Evolutionary conservation across 108 stramenopile genomes (phyloP).

Genomic region (Cyclostephanos tholiformis): DNA sequence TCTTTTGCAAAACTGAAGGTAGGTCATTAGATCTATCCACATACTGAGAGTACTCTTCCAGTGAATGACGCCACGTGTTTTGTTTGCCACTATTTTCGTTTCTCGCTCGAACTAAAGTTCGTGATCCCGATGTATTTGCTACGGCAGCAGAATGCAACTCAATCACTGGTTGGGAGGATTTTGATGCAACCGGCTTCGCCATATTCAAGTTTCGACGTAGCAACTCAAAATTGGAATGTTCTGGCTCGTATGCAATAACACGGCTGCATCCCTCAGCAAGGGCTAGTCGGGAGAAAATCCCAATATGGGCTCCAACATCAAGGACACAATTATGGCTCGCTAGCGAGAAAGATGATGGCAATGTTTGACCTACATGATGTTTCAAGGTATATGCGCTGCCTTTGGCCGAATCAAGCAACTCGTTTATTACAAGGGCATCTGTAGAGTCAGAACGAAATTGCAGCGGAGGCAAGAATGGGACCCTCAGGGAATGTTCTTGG

Average conservation of each 20-base stretch:
- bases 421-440: constrained; percentile 55
- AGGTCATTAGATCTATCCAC: constrained; percentile 45
- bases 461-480: constrained; percentile 45
- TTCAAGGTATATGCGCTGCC: constrained; percentile 43
- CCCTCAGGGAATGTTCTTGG: constrained; percentile 19
- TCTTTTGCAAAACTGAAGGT: constrained; percentile 45
- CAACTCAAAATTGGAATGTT: constrained; percentile 48
- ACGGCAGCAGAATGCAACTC: constrained; percentile 46
- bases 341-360: constrained; percentile 41
- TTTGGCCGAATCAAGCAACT: constrained; percentile 44
- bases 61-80: constrained; percentile 58
- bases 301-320: constrained; percentile 61
- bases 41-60: constrained; percentile 57
- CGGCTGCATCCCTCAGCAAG: constrained; percentile 45
- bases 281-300: constrained; percentile 53
- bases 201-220: constrained; percentile 47
- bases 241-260: constrained; percentile 60
- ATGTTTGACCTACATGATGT: constrained; percentile 8
- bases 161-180: constrained; percentile 12
- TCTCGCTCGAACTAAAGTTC: constrained; percentile 48
- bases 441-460: constrained; percentile 49
- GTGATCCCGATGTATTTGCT: constrained; percentile 20
- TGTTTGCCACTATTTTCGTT: constrained; percentile 49
- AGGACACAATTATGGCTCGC: constrained; percentile 39
- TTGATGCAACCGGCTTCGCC: background rate